Evolutionary conservation across 139 green algal species (phyloP).

Genomic region (Marvania coccoides): DNA sequence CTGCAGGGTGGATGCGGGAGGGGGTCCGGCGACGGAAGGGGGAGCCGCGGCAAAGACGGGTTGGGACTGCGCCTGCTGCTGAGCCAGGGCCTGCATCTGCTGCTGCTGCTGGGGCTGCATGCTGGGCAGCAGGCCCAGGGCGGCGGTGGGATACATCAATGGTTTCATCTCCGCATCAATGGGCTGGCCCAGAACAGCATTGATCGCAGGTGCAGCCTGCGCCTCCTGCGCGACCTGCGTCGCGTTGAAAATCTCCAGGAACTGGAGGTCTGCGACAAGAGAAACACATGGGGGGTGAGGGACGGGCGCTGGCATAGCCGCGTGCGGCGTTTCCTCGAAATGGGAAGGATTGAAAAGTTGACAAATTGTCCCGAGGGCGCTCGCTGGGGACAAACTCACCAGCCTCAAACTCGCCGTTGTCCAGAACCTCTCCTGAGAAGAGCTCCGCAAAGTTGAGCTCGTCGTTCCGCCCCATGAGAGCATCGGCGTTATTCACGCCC

Average conservation of each 20-base stretch:
- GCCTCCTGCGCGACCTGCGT: neutral
- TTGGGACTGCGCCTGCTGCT: slow-evolving; percentile 10
- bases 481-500: no score
- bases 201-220: neutral
- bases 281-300: neutral
- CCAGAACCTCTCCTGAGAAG: no score
- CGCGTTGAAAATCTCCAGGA: slow-evolving; percentile 9
- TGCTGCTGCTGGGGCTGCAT: slow-evolving; percentile 9
- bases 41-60: neutral
- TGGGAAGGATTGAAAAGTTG: no score
- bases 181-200: neutral
- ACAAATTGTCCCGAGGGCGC: no score
- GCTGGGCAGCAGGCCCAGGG: neutral
- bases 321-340: no score
- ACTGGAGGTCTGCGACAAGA: slow-evolving; percentile 6
- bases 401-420: no score
- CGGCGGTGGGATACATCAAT: neutral
- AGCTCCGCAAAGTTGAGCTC: no score
- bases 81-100: slow-evolving; percentile 5
- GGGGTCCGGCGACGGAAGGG: neutral
- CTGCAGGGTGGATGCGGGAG: neutral
- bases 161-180: neutral
- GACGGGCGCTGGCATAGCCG: no score
- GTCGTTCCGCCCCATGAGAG: no score
- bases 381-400: no score